Percentiles rank a stretch among this genome's conserved stretches.
These are phyloP conservation scores for Phytophthora brassicae DNA, from an alignment of 352 stramenopile genomes.

Conservation along the genomic window DNA sequence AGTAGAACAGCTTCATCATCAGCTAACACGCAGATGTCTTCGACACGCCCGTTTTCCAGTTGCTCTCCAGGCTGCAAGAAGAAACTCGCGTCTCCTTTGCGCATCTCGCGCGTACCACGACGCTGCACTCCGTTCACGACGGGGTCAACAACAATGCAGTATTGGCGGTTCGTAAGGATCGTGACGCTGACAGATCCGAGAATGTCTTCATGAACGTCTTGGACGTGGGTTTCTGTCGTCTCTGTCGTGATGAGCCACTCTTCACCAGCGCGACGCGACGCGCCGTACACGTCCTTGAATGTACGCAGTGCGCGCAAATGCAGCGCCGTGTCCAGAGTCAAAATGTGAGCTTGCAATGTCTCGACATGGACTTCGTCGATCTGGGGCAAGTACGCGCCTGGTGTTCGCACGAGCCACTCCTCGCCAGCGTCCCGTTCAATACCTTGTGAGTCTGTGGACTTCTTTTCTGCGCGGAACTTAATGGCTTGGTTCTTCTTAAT, in stretches of 20 bases:
- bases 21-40: conserved; percentile 67
- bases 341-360: conserved; percentile 58
- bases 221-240: conserved; percentile 73
- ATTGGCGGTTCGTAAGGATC: conserved; percentile 80
- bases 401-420: conserved; percentile 78
- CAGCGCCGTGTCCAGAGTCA: conserved; percentile 66
- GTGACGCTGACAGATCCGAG: conserved; percentile 57
- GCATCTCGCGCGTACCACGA: conserved; percentile 69
- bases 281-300: conserved; percentile 75
- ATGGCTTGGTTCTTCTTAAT: conserved; percentile 82
- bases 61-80: conserved; percentile 70
- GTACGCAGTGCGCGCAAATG: conserved; percentile 67
- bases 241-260: conserved; percentile 80
- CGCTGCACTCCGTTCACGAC: conserved; percentile 66
- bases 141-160: conserved; percentile 78
- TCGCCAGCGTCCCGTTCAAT: conserved; percentile 66
- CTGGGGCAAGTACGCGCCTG: conserved; percentile 71
- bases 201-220: conserved; percentile 79
- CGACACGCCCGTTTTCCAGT: conserved; percentile 59
- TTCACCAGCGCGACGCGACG: conserved; percentile 71
- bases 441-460: conserved; percentile 68
- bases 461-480: conserved; percentile 83
- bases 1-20: conserved; percentile 83
- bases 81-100: conserved; percentile 72
- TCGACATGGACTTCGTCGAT: conserved; percentile 75